Evolutionary conservation across 2,329 filamentous ascomycete species (phyloP), one percentile per base, ranked within the genome.

Genomic region (Ophiocordyceps unilateralis): DNA sequence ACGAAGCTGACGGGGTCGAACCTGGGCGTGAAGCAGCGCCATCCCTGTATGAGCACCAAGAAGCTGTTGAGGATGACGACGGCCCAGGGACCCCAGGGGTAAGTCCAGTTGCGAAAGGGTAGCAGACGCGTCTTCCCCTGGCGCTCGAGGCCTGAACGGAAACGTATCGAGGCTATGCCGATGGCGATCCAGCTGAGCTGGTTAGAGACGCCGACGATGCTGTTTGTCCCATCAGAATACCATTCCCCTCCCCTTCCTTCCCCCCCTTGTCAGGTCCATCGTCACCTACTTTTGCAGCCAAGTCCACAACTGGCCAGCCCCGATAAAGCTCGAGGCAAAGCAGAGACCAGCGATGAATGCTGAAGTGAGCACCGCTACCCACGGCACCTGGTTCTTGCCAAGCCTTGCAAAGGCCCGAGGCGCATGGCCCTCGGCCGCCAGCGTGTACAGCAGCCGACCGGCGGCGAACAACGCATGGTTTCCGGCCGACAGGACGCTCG

Each of bases 141-240:
- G 2, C 59, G 54, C 40, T 64, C 62, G 43, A 81, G 59, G 4
- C 65, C 78, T 4, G 64, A 58, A 22, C 78, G 73, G 62, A 81
- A 81, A 22, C 78, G 74, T n/a, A 81, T 59, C 0, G 74, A 80
- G 1, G 77, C 70, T 43, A 81, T 63, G 7, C 75, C 70, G 45
- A 81, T 82, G 44, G 72, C 67, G 49, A 74, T 70, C 76, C 78
- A 81, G 41, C 73, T 74, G 5, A 81, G 59, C 57, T 81, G 77
- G 54, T 80, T 81, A 0, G 76, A 79, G 0, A 81, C 77, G 11
- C 76, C 76, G 44, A 81, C 74, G 39, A 81, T 69, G 45, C 67
- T 70, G 5, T 14, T 15, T 9, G 15, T 21, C 19, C 15, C 9
- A 17, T 28, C 9, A n/a, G 26, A 34, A 8, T 12, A 28, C 14